Base-by-base conservation (phyloP, 2,329 filamentous ascomycete genomes). In the Curvularia eragrostidis region DNA sequence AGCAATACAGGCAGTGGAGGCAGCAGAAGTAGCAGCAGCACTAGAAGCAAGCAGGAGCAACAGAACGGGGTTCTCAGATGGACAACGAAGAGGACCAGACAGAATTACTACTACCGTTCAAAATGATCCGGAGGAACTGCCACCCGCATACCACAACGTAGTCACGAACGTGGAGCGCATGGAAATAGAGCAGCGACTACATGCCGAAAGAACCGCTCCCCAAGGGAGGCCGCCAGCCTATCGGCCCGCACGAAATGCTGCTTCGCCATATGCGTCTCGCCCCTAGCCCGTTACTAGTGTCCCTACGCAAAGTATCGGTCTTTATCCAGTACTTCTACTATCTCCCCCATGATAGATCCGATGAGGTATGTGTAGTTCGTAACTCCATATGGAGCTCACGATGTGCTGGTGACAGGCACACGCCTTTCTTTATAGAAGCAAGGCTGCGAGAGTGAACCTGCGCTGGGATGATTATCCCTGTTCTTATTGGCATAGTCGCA, bases 111-210 rank as follows among this genome's bases (percentile, higher is more conserved):
- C 26, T 7, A 10, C 38, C 36, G 26, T 19, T 13, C 30, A 26
- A 38, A 9, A 47, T 9, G 18, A 13, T 1, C 32, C 34, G 21
- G 34, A 7, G 6, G 49, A 44, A 32, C n/a, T 52, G 18, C 58
- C 38, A 5, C 58, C 55, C 4, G 26, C 48, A 28, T 59, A 59
- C 39, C 43, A 59, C 18, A 56, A 61, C 18, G 43, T 43, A 3
- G 42, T 52, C 21, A 41, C 36, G 15, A 43, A 53, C 18, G 3
- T 13, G 21, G 50, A 56, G 21, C 48, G 48, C 21, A 41, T 36
- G 18, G 32, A 13, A 4, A 38, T 36, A 4, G 41, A 24, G 15
- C 21, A 15, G n/a, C 10, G n/a, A 18, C 47, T 38, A 28, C 32
- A 43, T 9, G 12, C 10, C 3, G 41, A 30, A 13, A 18, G 13